Conservation (phyloP, 768 basidiomycete genomes). For the Xanthoconium stramineum region DNA sequence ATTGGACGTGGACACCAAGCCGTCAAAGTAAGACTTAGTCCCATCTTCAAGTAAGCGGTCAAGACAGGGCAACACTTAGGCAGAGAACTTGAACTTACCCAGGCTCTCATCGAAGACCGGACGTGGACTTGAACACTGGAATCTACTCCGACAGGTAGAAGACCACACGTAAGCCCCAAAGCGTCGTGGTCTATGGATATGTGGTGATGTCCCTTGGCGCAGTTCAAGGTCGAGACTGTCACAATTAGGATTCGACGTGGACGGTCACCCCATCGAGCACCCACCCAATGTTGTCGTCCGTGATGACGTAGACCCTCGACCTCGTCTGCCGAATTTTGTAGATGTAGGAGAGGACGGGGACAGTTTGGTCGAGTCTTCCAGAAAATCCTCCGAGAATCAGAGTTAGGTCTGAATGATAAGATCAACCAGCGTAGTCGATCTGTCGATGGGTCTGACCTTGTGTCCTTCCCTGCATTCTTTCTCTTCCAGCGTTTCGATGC, state of each 20-base stretch:
- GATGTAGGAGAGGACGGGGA: slow-evolving; percentile 83
- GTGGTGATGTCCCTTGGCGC: slow-evolving; percentile 70
- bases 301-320: slow-evolving; percentile 66
- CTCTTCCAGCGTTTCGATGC: slow-evolving; percentile 59
- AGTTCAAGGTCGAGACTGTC: background rate
- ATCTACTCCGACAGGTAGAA: slow-evolving; percentile 88
- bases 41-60: slow-evolving; percentile 40
- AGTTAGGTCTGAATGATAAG: slow-evolving; percentile 36
- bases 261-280: slow-evolving; percentile 68
- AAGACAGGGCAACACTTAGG: slow-evolving; percentile 1
- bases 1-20: slow-evolving; percentile 90
- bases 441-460: slow-evolving; percentile 30
- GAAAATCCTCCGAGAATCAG: slow-evolving; percentile 85
- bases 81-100: slow-evolving; percentile 41
- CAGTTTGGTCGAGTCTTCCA: slow-evolving; percentile 91
- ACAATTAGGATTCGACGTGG: background rate
- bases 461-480: slow-evolving; percentile 45
- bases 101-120: slow-evolving; percentile 89
- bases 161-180: slow-evolving; percentile 87
- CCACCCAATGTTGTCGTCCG: slow-evolving; percentile 93
- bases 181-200: slow-evolving; percentile 71
- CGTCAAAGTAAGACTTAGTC: slow-evolving; percentile 73
- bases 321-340: slow-evolving; percentile 70
- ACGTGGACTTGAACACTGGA: slow-evolving; percentile 74
- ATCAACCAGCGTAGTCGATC: background rate